These are phyloP conservation scores for Ophiostoma pallidulum DNA, from an alignment of 2,329 filamentous ascomycete genomes.

Conservation along the genomic window DNA sequence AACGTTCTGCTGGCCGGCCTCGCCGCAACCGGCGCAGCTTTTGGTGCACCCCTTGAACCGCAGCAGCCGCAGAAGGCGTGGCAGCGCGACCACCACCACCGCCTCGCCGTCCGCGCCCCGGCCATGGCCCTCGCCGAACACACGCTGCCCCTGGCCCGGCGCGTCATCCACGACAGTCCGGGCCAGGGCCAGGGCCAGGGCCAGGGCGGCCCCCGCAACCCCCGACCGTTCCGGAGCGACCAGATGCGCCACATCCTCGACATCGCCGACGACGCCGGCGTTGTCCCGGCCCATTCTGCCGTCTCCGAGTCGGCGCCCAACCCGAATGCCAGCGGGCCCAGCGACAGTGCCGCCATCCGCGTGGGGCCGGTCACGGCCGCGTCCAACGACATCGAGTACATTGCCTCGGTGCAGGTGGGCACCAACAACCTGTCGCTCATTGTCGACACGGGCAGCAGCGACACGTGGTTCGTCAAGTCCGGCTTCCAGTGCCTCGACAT, in stretches of 20 bases:
- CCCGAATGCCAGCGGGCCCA: neutral
- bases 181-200: neutral
- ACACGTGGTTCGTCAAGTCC: constrained; percentile 24
- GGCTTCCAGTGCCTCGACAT: constrained; percentile 23
- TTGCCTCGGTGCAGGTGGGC: constrained; percentile 21
- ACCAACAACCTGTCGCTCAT: constrained; percentile 21
- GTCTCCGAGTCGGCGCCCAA: neutral
- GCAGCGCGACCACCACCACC: neutral
- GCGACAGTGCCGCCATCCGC: neutral
- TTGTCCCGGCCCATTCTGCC: neutral
- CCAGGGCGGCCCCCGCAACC: neutral
- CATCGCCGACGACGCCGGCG: neutral
- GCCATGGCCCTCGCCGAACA: constrained; percentile 11
- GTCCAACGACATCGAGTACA: constrained; percentile 23
- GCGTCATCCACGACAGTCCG: neutral
- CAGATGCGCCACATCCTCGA: constrained; percentile 1
- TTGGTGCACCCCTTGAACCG: constrained; percentile 1
- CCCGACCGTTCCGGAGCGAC: neutral
- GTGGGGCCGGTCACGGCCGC: constrained; percentile 7
- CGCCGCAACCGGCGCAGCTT: constrained; percentile 2
- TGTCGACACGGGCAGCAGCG: constrained; percentile 24
- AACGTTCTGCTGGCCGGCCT: constrained; percentile 10
- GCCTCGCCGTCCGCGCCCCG: constrained; percentile 6
- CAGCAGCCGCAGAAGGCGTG: no score
- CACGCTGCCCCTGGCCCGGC: constrained; percentile 8